phyloP scores from a whole-genome alignment of 108 stramenopile genomes.

The Cyclotella sp. region DNA sequence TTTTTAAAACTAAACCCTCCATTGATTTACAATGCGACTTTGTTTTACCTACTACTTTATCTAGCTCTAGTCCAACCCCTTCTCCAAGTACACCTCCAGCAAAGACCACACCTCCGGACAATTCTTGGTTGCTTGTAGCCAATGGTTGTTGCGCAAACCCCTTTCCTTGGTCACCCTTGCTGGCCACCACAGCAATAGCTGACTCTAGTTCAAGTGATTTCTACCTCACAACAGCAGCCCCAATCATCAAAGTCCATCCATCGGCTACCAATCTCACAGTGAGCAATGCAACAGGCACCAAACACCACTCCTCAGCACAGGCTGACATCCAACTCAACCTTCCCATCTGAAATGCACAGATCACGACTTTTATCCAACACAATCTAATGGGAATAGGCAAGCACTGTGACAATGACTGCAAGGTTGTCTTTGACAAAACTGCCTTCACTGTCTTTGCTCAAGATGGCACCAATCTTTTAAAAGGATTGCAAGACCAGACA shows the following conservation, averaged over 20 bases:
- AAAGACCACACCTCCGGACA: background rate
- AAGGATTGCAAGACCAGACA: background rate
- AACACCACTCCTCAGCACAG: too few relatives aligned
- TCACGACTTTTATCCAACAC: conserved; percentile 21
- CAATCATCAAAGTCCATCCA: background rate
- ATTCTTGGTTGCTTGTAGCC: background rate
- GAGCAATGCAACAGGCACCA: background rate
- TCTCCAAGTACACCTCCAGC: background rate
- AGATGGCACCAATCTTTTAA: too few relatives aligned
- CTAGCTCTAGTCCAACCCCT: too few relatives aligned
- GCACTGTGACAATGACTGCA: too few relatives aligned
- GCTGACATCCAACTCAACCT: background rate
- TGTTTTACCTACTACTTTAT: too few relatives aligned
- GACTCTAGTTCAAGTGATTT: background rate
- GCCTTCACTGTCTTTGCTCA: too few relatives aligned
- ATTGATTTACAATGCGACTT: too few relatives aligned
- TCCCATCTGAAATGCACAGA: background rate
- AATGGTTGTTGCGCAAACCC: background rate
- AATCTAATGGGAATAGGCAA: too few relatives aligned
- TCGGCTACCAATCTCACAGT: background rate
- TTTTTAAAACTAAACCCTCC: too few relatives aligned
- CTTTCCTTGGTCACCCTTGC: background rate
- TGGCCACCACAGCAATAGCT: too few relatives aligned
- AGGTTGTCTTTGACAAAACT: too few relatives aligned
- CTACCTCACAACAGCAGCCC: conserved; percentile 3